A percentile compares a stretch with the other conserved stretches of the same genome.
Evolutionary conservation across 2,329 filamentous ascomycete genomes (phyloP).

Genomic region (Monosporascus sp.): DNA sequence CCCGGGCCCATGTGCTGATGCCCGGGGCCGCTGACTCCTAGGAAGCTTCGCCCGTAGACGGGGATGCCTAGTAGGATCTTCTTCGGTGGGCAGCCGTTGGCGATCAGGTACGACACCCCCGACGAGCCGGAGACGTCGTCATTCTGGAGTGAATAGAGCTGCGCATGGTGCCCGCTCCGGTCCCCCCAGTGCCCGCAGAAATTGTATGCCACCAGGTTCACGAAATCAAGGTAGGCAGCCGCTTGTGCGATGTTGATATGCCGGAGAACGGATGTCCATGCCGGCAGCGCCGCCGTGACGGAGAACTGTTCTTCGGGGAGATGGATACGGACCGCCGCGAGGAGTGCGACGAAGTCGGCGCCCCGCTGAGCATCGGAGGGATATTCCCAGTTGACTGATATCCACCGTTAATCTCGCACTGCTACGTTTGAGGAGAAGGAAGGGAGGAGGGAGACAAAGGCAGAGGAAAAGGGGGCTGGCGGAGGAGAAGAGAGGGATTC

Average conservation of each 20-base stretch:
- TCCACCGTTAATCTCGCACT: constrained; percentile 3
- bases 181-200: constrained; percentile 67
- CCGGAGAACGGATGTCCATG: constrained; percentile 58
- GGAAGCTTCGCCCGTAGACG: constrained; percentile 69
- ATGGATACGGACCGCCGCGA: constrained; percentile 60
- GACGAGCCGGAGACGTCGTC: constrained; percentile 62
- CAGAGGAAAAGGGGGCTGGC: background rate
- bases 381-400: constrained; percentile 74
- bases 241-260: constrained; percentile 62
- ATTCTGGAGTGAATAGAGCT: constrained; percentile 59
- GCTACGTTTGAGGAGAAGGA: too few relatives aligned
- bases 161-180: constrained; percentile 68
- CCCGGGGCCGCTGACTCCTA: constrained; percentile 58
- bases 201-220: constrained; percentile 80
- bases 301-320: constrained; percentile 66
- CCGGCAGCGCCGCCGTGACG: constrained; percentile 68
- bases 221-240: constrained; percentile 62
- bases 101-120: constrained; percentile 60
- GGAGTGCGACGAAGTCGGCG: constrained; percentile 62
- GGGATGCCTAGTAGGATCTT: constrained; percentile 75
- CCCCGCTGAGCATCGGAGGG: constrained; percentile 63
- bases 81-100: constrained; percentile 59
- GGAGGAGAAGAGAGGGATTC: constrained; percentile 15
- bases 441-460: too few relatives aligned
- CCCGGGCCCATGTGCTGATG: constrained; percentile 51